Conservation (phyloP, 345 rosid species). For the Moricandia arvensis region DNA sequence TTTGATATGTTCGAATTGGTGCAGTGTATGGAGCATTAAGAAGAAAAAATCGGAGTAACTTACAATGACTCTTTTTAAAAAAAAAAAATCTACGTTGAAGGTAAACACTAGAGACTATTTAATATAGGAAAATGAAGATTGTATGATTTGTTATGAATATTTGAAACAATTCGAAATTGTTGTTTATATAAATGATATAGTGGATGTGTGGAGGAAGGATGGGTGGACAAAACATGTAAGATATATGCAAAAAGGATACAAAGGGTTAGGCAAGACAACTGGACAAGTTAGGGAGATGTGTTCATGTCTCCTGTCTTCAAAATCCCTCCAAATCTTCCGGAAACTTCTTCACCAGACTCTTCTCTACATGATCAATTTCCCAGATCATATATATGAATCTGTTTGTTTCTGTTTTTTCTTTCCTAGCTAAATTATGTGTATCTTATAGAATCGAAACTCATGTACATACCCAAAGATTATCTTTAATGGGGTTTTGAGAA, state of each 20-base stretch:
- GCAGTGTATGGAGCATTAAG: slow-evolving; percentile 86
- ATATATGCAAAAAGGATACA: slow-evolving; percentile 86
- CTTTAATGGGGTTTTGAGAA: too few species aligned
- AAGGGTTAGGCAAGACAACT: slow-evolving; percentile 72
- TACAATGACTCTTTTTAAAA: too few species aligned
- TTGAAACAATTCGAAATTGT: too few species aligned
- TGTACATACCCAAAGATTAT: too few species aligned
- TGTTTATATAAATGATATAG: slow-evolving; percentile 27
- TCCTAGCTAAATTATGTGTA: too few species aligned
- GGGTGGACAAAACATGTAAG: slow-evolving; percentile 98
- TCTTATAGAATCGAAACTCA: too few species aligned
- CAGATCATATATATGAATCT: too few species aligned
- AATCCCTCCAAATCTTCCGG: slow-evolving; percentile 53
- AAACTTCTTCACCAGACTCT: slow-evolving; percentile 66
- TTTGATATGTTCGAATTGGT: slow-evolving; percentile 1
- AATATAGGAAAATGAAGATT: too few species aligned
- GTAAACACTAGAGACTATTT: too few species aligned
- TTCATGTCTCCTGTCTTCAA: slow-evolving; percentile 63
- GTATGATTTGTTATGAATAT: not conserved
- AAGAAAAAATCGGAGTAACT: too few species aligned
- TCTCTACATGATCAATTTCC: slow-evolving; percentile 43
- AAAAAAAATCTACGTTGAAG: too few species aligned
- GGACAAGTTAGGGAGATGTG: slow-evolving; percentile 76
- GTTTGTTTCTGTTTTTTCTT: too few species aligned
- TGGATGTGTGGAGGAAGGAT: slow-evolving; percentile 71